These are phyloP conservation scores for Alternaria brassicicola DNA, from an alignment of 2,329 filamentous ascomycete species.

Conservation along the genomic window DNA sequence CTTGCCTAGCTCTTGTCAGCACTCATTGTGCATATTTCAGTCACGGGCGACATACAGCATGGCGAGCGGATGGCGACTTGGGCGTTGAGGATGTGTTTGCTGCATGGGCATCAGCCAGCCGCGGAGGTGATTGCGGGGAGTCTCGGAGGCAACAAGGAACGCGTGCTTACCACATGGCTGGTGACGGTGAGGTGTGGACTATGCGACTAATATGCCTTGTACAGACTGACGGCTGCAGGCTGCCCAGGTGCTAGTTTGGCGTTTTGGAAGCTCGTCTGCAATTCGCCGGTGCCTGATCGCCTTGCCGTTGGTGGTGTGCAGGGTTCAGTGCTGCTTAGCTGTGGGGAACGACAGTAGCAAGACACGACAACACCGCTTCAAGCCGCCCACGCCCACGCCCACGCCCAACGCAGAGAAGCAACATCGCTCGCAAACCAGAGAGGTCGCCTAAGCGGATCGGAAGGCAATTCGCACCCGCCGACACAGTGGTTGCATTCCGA, in stretches of 20 bases:
- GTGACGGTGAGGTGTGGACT: constrained; percentile 5
- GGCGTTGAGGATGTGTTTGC: constrained; percentile 98
- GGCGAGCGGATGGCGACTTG: constrained; percentile 95
- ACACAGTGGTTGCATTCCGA: constrained; percentile 2
- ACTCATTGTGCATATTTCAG: background rate
- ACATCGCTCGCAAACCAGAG: background rate
- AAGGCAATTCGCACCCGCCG: background rate
- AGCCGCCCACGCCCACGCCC: constrained; percentile 5
- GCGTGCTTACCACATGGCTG: constrained; percentile 37
- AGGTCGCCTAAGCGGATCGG: background rate
- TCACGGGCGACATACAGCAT: constrained; percentile 72
- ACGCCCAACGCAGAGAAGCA: background rate
- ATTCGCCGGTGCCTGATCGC: constrained; percentile 31
- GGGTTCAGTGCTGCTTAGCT: constrained; percentile 9
- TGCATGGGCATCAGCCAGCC: constrained; percentile 50
- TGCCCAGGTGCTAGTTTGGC: constrained; percentile 7
- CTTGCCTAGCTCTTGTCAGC: constrained; percentile 62
- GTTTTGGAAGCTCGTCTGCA: constrained; percentile 2
- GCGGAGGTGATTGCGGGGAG: constrained; percentile 22
- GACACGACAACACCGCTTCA: constrained; percentile 15
- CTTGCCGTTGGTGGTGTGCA: constrained; percentile 16
- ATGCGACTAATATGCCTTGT: background rate
- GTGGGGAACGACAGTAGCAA: constrained; percentile 9
- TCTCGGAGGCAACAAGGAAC: constrained; percentile 12
- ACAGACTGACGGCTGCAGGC: constrained; percentile 2